Percentiles rank a stretch among this genome's conserved stretches.
Conservation (phyloP, 192 early-diverging fungal species). For the Umbelopsis isabellina region DNA sequence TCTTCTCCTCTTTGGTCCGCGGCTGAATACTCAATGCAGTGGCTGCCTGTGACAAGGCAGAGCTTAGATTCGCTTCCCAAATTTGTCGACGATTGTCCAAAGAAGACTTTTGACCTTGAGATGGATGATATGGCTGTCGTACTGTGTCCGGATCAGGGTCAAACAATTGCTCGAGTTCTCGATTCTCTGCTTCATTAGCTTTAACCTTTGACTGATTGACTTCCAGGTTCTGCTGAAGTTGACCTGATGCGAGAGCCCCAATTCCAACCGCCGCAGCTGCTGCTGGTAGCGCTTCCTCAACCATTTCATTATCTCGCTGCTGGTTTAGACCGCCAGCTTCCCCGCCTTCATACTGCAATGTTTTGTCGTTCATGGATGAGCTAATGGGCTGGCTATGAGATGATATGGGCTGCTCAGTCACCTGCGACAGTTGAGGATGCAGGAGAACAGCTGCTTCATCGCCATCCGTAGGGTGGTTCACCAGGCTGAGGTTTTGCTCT, state of each 20-base stretch:
- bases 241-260: not conserved
- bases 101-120: not conserved
- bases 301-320: too few species aligned
- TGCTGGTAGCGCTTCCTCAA: too few species aligned
- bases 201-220: not conserved
- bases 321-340: too few species aligned
- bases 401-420: too few species aligned
- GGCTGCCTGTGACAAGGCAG: not conserved
- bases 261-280: too few species aligned
- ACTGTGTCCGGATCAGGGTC: conserved; percentile 5
- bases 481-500: too few species aligned
- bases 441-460: too few species aligned
- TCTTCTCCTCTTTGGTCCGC: not conserved
- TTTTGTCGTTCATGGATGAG: too few species aligned
- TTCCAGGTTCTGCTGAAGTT: not conserved
- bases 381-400: too few species aligned
- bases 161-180: not conserved
- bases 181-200: not conserved
- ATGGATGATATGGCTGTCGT: not conserved
- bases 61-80: not conserved
- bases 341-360: too few species aligned
- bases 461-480: too few species aligned
- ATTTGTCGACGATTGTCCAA: conserved; percentile 16
- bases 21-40: not conserved
- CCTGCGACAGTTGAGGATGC: too few species aligned